A percentile compares a stretch with the other conserved stretches of the same genome.
Evolutionary conservation across 2,329 filamentous ascomycete genomes (phyloP).

Genomic region (Ophiostoma pallidulum): DNA sequence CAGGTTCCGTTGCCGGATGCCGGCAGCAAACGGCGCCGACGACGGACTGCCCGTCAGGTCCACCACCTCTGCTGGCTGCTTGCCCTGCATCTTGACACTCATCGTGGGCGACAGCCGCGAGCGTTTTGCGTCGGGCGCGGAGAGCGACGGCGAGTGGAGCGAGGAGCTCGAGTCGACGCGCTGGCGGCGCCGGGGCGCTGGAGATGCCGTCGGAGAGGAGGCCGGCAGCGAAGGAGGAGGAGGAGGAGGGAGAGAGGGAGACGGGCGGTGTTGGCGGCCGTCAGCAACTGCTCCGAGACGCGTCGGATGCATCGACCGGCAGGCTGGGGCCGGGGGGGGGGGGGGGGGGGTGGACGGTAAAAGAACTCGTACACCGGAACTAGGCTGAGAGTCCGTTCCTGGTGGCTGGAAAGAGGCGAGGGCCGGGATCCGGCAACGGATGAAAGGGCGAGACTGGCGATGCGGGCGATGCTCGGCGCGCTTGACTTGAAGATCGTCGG

Average conservation of each 20-base stretch:
- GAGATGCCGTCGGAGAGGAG: constrained; percentile 53
- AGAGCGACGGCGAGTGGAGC: constrained; percentile 1
- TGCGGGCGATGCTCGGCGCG: too few relatives aligned
- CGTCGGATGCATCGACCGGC: constrained; percentile 21
- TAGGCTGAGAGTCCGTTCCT: neutral
- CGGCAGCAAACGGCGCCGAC: neutral
- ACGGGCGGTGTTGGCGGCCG: too few relatives aligned
- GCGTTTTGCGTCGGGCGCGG: constrained; percentile 23
- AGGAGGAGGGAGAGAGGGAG: too few relatives aligned
- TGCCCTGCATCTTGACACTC: constrained; percentile 27
- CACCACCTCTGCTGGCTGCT: constrained; percentile 31
- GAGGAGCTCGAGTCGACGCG: constrained; percentile 23
- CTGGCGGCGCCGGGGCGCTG: constrained; percentile 51
- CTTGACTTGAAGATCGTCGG: too few relatives aligned
- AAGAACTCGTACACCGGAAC: neutral
- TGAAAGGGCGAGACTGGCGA: too few relatives aligned
- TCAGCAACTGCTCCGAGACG: constrained; percentile 11
- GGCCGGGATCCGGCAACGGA: too few relatives aligned
- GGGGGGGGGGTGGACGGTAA: neutral
- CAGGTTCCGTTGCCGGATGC: neutral
- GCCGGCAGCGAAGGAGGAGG: constrained; percentile 48
- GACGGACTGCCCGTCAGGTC: constrained; percentile 38
- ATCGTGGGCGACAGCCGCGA: constrained; percentile 16
- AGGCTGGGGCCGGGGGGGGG: too few relatives aligned
- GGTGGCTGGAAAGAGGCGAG: too few relatives aligned